These are phyloP conservation scores for Maudiozyma barnettii DNA, from an alignment of 805 yeast species.

Conservation along the genomic window DNA sequence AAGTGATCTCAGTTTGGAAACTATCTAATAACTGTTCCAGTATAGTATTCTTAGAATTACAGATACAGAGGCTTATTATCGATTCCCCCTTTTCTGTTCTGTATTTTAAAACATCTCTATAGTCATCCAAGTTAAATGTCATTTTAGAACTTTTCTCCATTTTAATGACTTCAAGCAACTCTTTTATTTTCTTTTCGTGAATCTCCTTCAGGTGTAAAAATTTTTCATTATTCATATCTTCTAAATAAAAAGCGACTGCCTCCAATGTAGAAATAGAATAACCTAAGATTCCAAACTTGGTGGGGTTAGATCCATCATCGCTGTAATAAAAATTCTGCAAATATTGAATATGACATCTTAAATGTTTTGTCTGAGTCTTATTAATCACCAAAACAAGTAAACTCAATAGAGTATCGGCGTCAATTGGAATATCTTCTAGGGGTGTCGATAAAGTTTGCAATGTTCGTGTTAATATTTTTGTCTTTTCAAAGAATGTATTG, in stretches of 20 bases:
- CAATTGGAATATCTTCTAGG: conserved; percentile 33
- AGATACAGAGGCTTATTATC: conserved; percentile 52
- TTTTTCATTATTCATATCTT: background rate
- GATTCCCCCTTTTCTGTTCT: conserved; percentile 60
- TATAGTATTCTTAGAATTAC: conserved; percentile 35
- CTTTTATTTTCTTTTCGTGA: conserved; percentile 15
- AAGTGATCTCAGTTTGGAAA: conserved; percentile 41
- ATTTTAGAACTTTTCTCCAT: conserved; percentile 24
- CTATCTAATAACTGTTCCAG: conserved; percentile 39
- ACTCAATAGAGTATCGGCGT: conserved; percentile 76
- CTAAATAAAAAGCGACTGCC: conserved; percentile 55
- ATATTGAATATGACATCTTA: conserved; percentile 58
- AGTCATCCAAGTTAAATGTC: conserved; percentile 3
- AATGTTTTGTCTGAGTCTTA: conserved; percentile 46
- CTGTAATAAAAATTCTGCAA: conserved; percentile 47
- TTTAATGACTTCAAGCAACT: conserved; percentile 14
- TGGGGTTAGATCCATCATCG: conserved; percentile 23
- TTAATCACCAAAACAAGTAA: conserved; percentile 62
- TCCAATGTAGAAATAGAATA: conserved; percentile 79
- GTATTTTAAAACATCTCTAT: conserved; percentile 26
- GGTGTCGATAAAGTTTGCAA: conserved; percentile 40
- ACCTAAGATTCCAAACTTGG: conserved; percentile 53
- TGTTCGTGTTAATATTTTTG: conserved; percentile 41
- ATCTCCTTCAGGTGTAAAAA: background rate
- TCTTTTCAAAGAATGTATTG: conserved; percentile 40